phyloP scores from a whole-genome alignment of 1,284 basidiomycete genomes.

The Ustilago curta region DNA sequence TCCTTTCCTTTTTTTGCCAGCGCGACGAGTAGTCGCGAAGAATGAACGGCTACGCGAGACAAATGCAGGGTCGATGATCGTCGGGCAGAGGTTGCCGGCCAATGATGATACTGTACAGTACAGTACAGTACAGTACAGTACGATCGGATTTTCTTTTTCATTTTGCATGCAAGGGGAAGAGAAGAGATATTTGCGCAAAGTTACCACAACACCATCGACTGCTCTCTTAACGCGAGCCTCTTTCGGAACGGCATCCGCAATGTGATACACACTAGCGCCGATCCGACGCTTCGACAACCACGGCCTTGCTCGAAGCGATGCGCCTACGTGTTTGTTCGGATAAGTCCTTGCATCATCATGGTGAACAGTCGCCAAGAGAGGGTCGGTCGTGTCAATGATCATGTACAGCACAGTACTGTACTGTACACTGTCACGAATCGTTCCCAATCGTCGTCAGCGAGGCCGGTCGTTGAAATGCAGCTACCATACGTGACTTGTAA shows the following conservation, averaged over 20 bases:
- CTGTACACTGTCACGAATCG: no score
- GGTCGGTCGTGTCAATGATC: no score
- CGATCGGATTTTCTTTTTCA: conserved; percentile 1
- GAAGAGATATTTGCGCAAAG: conserved; percentile 4
- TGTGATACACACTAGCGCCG: not conserved
- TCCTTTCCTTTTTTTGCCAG: conserved; percentile 6
- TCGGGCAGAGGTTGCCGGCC: not conserved
- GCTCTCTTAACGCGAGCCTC: not conserved
- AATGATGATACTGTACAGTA: not conserved
- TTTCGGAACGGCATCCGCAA: not conserved
- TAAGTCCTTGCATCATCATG: not conserved
- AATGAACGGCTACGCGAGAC: conserved; percentile 4
- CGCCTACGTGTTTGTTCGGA: conserved; percentile 13
- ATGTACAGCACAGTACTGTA: no score
- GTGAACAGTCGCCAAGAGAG: conserved; percentile 11
- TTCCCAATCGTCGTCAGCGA: no score
- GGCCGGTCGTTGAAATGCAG: no score
- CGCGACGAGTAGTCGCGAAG: not conserved
- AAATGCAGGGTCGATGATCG: not conserved
- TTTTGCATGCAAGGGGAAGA: conserved; percentile 37
- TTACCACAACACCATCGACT: not conserved
- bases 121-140: not conserved
- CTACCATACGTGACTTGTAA: no score
- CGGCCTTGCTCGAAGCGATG: conserved; percentile 1
- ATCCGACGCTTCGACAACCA: not conserved